Evolutionary conservation across 148 eudicot genomes (phyloP).

Genomic region (Camellia granthamiana): DNA sequence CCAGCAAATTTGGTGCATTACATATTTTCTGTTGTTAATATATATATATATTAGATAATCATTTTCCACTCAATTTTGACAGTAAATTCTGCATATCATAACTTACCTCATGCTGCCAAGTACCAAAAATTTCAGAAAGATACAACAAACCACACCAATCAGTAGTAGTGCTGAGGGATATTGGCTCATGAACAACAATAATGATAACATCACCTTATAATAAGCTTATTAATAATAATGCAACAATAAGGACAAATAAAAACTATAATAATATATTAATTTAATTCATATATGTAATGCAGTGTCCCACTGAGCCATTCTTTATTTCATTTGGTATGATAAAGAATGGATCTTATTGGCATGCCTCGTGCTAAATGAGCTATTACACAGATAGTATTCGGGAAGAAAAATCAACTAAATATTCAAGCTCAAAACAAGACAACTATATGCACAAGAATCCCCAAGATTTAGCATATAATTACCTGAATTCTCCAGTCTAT

Average conservation of each 20-base stretch:
- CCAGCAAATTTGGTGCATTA: background rate
- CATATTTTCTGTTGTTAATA: background rate
- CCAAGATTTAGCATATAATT: constrained; percentile 7
- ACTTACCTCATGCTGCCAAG: background rate
- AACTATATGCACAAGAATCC: background rate
- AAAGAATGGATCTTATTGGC: background rate
- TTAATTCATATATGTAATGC: background rate
- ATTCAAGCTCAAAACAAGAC: background rate
- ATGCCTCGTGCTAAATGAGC: background rate
- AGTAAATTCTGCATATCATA: background rate
- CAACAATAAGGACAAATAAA: too few species aligned
- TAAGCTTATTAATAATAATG: background rate
- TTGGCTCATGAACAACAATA: background rate
- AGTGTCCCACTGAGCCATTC: background rate
- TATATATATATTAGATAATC: too few species aligned
- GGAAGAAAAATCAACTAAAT: background rate
- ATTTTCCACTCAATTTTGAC: background rate
- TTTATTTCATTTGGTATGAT: background rate
- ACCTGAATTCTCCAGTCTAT: background rate
- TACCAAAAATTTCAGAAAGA: background rate
- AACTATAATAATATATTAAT: too few species aligned
- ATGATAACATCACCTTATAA: background rate
- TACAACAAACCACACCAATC: background rate
- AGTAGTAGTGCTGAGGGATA: background rate
- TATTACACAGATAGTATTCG: background rate